A percentile compares a stretch with the other conserved stretches of the same genome.
phyloP scores from a whole-genome alignment of 1,284 basidiomycete genomes.

The Gomphus bonarii region DNA sequence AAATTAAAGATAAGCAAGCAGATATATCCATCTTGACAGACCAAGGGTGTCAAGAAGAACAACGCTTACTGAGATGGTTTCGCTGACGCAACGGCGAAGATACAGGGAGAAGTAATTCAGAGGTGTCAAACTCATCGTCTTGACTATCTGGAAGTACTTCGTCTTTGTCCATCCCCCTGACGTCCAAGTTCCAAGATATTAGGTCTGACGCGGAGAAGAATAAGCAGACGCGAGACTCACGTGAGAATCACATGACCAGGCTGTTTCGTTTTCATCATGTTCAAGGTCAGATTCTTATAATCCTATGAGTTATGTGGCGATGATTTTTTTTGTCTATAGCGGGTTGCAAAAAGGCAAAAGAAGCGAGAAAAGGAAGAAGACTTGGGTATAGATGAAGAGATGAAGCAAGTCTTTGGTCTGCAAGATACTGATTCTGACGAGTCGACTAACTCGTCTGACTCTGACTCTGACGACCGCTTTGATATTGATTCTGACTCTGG shows the following conservation, averaged over 20 bases:
- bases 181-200: conserved; percentile 1
- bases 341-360: conserved; percentile 58
- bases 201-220: background rate
- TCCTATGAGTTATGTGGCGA: background rate
- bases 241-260: background rate
- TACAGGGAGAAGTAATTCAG: background rate
- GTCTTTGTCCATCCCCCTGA: background rate
- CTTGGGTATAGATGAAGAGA: conserved; percentile 57
- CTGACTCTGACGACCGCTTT: conserved; percentile 19
- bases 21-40: background rate
- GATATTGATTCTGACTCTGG: conserved; percentile 12
- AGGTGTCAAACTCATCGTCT: background rate
- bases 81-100: background rate
- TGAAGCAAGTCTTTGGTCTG: conserved; percentile 62
- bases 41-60: background rate
- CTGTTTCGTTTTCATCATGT: background rate
- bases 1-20: background rate
- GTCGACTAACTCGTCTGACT: conserved; percentile 31
- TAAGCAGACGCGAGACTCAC: background rate
- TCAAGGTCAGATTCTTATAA: conserved; percentile 3
- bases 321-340: conserved; percentile 15
- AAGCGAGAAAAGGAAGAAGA: conserved; percentile 61
- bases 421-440: conserved; percentile 68
- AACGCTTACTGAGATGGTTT: background rate
- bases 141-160: conserved; percentile 7